Base-by-base conservation (phyloP, 2,329 filamentous ascomycete genomes). In the Pestalotiopsis sp. region DNA sequence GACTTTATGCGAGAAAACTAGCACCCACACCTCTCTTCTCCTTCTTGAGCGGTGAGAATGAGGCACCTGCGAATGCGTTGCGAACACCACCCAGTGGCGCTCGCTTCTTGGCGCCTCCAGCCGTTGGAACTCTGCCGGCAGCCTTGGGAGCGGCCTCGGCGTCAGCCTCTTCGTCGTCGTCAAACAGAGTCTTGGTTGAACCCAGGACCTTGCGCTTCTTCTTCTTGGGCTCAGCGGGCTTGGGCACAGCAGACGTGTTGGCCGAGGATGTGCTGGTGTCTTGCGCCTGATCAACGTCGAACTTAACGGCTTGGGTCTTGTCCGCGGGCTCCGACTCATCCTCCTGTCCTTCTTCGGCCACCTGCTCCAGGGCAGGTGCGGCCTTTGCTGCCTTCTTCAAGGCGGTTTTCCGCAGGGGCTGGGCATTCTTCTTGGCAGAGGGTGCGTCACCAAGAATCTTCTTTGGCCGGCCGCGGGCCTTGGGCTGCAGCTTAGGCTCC, bases 131-230 rank as follows among this genome's bases (percentile, higher is more conserved):
- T 3, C 72, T 68, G 75, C 77, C 80, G 12, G 71, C 71, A 11
- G 76, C 75, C 65, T 77, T 73, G 64, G 72, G 73, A 6, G 72
- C 69, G 20, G 69, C 71, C 36, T 74, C 76, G 36, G 76, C 81
- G 69, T 88, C 88, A 12, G 79, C 88, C 4, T 84, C 86, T 9
- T 92, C 91, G 4, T 91, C 91, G 9, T 92, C 91, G 69, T 92
- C 91, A 73, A 95, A 93, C 5, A 96, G 77, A 3, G 89, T 92
- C 71, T 89, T 88, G 62, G 87, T 88, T 25, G 86, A 84, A 25
- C 90, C 89, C 1, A 93, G 83, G 4, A 93, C 81, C 79, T 93
- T 95, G 71, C 92, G 88, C 83, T 92, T 94, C 85, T 91, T 93
- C 77, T 88, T 90, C 79, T 85, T 87, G 6, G 79, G 81, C 71